A percentile compares a stretch with the other conserved stretches of the same genome.
phyloP scores from a whole-genome alignment of 805 yeast genomes.

The Ogataea nonfermentans region DNA sequence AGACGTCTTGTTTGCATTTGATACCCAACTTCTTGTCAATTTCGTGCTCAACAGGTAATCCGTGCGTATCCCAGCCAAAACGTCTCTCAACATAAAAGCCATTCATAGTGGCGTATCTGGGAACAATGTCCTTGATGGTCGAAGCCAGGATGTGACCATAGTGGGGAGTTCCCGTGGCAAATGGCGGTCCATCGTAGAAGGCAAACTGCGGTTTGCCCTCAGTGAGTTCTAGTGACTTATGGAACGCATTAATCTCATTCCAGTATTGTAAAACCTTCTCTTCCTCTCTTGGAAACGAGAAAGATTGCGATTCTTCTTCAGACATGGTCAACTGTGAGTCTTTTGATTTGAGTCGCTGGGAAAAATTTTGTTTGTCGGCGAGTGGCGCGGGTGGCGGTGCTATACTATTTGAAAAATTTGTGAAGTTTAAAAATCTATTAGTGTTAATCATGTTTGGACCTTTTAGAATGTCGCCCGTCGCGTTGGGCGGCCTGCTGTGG shows the following conservation, averaged over 20 bases:
- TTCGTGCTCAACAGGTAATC: constrained; percentile 97
- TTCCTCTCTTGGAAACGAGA: constrained; percentile 87
- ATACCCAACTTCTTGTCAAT: constrained; percentile 96
- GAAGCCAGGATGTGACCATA: constrained; percentile 97
- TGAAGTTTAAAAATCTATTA: too few species aligned
- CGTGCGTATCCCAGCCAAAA: constrained; percentile 99
- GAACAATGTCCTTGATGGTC: constrained; percentile 95
- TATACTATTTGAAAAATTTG: constrained; percentile 2
- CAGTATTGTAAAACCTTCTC: constrained; percentile 76
- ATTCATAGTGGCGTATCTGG: constrained; percentile 97
- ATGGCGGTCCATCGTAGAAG: constrained; percentile 98
- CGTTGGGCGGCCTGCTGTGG: constrained; percentile 77
- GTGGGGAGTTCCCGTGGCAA: constrained; percentile 99
- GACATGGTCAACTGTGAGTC: constrained; percentile 18
- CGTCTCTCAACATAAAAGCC: constrained; percentile 95
- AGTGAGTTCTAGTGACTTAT: constrained; percentile 75
- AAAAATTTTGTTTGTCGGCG: constrained; percentile 7
- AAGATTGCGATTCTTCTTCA: constrained; percentile 35
- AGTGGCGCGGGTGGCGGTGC: constrained; percentile 16
- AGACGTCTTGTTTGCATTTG: constrained; percentile 90
- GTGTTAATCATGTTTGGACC: constrained; percentile 48
- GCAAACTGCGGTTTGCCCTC: constrained; percentile 85
- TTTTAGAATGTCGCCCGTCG: constrained; percentile 55
- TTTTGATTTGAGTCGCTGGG: constrained; percentile 3
- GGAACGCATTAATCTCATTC: constrained; percentile 94